A percentile compares a stretch with the other conserved stretches of the same genome.
Evolutionary conservation across 192 early-diverging fungal genomes (phyloP).

Genomic region (Umbelopsis isabellina): DNA sequence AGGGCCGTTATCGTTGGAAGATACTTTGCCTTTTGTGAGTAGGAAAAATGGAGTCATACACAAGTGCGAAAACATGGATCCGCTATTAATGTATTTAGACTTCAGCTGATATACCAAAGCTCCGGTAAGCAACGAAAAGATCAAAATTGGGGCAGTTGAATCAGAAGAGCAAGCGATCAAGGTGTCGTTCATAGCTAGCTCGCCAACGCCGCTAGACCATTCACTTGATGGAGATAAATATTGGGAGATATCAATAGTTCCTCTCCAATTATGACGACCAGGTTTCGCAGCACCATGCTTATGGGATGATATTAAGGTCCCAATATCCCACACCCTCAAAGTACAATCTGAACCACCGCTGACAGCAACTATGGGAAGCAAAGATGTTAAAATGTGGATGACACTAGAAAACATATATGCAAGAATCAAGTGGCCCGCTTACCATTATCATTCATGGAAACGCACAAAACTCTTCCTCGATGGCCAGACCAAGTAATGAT

Average conservation of each 20-base stretch:
- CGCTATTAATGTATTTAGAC: slow-evolving; percentile 21
- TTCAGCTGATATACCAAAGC: slow-evolving; percentile 51
- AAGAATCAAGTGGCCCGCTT: slow-evolving; percentile 19
- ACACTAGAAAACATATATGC: background rate
- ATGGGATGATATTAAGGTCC: background rate
- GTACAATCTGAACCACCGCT: slow-evolving; percentile 49
- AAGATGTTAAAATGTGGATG: background rate
- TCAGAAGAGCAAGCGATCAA: slow-evolving; percentile 54
- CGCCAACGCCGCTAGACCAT: slow-evolving; percentile 51
- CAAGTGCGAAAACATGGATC: slow-evolving; percentile 20
- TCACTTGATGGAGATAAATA: slow-evolving; percentile 40
- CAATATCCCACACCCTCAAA: slow-evolving; percentile 53
- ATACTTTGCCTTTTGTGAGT: slow-evolving; percentile 29
- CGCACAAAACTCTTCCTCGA: slow-evolving; percentile 49
- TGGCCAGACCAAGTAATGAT: slow-evolving; percentile 47
- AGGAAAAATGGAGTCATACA: slow-evolving; percentile 37
- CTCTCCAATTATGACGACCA: slow-evolving; percentile 39
- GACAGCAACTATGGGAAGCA: slow-evolving; percentile 29
- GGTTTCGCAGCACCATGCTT: slow-evolving; percentile 16
- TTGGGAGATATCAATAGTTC: slow-evolving; percentile 42
- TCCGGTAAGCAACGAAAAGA: slow-evolving; percentile 56
- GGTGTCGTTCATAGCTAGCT: slow-evolving; percentile 50
- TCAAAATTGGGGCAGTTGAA: slow-evolving; percentile 44
- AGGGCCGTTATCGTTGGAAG: background rate
- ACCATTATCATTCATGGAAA: slow-evolving; percentile 55